Evolutionary conservation across 2,329 filamentous ascomycete genomes (phyloP), one percentile per base, ranked within the genome.

Genomic region (Botryosphaeria agaves): DNA sequence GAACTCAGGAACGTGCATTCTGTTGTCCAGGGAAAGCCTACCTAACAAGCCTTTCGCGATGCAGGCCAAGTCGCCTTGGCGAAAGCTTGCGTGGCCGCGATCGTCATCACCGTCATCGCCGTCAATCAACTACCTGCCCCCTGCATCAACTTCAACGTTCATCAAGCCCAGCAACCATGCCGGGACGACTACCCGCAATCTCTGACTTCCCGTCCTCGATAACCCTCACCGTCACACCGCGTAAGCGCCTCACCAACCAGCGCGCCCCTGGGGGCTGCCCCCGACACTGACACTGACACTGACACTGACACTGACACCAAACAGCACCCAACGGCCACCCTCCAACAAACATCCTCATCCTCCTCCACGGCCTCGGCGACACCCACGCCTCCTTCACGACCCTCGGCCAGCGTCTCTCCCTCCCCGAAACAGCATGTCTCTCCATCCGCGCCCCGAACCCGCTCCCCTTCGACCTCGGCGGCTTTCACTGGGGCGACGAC

Each of bases 331-430:
- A 41, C 18, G 46, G 48, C 16, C 69, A 77, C 36, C 66, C 67
- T 8, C 70, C 76, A 7, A 78, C 73, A 26, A 76, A 85, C 42
- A 64, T 91, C 41, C 70, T 92, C 37, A 57, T 92, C 46, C 68
- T 92, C 30, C 71, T 92, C 34, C 84, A 92, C 52, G 83, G 83
- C 38, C 68, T 92, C 8, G 84, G 84, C 37, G 84, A 92, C 55
- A 72, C 67, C 19, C 68, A 81, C 35, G 45, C 49, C 3, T 63
- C 78, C 20, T 91, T 89, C 50, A 65, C 69, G 35, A 56, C 57
- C 26, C 77, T 92, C 36, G 80, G 74, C 14, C 60, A 62, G 33
- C 72, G 70, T 40, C 56, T 92, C 36, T 62, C 66, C 36, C 69
- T 92, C 3, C 82, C 83, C 0, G 79, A 84, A 44, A 84, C 84